Percentiles rank a stretch among this genome's conserved stretches.
Evolutionary conservation across 83 land plant species (phyloP).

Genomic region (Picea engelmannii): DNA sequence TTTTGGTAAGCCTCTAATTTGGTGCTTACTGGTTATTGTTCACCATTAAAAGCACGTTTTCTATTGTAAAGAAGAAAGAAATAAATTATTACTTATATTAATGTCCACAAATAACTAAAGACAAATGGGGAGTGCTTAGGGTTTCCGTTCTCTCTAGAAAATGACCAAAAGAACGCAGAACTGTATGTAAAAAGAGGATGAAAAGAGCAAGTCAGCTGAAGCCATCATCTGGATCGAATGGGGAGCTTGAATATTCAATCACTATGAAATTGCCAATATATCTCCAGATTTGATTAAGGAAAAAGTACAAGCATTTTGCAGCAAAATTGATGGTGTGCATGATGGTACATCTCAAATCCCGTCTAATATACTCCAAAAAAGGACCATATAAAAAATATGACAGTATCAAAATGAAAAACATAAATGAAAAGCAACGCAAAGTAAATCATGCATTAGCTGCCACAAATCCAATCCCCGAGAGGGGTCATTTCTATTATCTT

Average conservation of each 20-base stretch:
- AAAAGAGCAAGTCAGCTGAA: too few relatives aligned
- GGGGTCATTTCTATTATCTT: not conserved
- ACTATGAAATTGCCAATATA: too few relatives aligned
- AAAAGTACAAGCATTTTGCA: not conserved
- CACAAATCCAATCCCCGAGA: not conserved
- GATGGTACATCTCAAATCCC: not conserved
- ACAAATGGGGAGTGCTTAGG: too few relatives aligned
- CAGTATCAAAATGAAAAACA: not conserved
- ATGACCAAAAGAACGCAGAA: too few relatives aligned
- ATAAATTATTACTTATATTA: not conserved
- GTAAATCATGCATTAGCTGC: not conserved
- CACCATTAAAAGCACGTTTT: not conserved
- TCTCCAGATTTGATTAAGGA: too few relatives aligned
- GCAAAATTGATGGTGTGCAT: not conserved
- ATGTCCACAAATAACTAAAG: too few relatives aligned
- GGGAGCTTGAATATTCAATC: too few relatives aligned
- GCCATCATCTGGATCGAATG: too few relatives aligned
- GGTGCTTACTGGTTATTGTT: not conserved
- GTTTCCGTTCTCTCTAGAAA: too few relatives aligned
- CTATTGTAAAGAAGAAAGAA: not conserved
- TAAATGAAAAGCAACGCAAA: not conserved
- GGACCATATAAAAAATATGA: not conserved
- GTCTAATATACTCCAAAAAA: too few relatives aligned
- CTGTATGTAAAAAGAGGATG: too few relatives aligned
- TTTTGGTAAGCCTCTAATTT: not conserved